Conservation (phyloP, 352 stramenopile genomes). For the Peronospora farinosa region DNA sequence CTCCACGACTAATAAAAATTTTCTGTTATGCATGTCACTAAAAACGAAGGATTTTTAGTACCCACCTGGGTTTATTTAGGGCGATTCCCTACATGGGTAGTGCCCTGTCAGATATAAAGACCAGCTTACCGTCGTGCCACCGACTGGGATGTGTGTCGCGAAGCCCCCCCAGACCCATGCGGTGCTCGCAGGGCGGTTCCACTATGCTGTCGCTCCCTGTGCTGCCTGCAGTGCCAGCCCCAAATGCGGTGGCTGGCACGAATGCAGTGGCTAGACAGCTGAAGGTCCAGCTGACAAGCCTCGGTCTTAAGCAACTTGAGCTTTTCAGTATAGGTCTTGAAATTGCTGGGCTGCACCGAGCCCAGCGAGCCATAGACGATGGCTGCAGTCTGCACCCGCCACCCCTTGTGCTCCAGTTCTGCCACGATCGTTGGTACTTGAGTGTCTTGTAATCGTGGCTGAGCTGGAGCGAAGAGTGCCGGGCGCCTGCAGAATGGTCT, state of each 20-base stretch:
- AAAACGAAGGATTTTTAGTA: neutral
- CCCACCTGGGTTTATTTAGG: neutral
- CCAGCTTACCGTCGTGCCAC: neutral
- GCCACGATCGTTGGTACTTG: conserved; percentile 1
- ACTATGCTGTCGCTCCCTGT: neutral
- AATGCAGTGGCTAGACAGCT: neutral
- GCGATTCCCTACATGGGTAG: neutral
- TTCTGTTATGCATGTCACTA: neutral
- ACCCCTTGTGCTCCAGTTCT: neutral
- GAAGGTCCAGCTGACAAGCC: neutral
- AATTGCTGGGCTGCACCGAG: conserved; percentile 1
- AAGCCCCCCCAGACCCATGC: neutral
- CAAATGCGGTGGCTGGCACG: neutral
- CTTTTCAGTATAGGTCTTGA: neutral
- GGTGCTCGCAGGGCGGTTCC: neutral
- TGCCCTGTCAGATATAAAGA: neutral
- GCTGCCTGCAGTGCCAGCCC: neutral
- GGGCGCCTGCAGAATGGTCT: neutral
- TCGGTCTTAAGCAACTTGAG: neutral
- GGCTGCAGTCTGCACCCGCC: neutral
- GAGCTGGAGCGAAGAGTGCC: neutral
- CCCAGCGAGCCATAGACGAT: neutral
- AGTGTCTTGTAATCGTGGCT: neutral
- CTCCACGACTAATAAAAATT: neutral
- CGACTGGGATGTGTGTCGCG: neutral